phyloP scores from a whole-genome alignment of 2,329 filamentous ascomycete species.

The Fusarium sp. region DNA sequence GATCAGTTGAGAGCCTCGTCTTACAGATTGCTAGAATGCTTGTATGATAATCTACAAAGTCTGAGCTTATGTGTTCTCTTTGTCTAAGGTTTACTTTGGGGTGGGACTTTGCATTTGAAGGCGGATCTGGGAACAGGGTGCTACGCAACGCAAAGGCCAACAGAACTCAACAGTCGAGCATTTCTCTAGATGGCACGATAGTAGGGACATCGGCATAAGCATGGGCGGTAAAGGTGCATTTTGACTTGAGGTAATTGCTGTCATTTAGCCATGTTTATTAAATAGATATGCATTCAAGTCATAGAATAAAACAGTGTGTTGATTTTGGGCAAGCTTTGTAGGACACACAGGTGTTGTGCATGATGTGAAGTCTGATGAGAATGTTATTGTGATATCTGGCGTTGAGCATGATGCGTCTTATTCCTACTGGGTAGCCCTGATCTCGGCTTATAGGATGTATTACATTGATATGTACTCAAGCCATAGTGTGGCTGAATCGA shows the following conservation, averaged over 20 bases:
- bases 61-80: slow-evolving; percentile 17
- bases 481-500: not conserved
- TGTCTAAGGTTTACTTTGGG: slow-evolving; percentile 6
- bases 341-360: no score
- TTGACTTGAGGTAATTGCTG: slow-evolving; percentile 20
- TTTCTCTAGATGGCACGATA: slow-evolving; percentile 27
- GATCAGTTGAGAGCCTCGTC: slow-evolving; percentile 7
- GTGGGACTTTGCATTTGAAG: slow-evolving; percentile 19
- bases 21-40: slow-evolving; percentile 23
- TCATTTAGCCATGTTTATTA: slow-evolving; percentile 20
- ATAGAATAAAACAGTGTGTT: no score
- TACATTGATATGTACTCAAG: no score
- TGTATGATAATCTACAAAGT: slow-evolving; percentile 22
- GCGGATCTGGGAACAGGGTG: slow-evolving; percentile 18
- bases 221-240: slow-evolving; percentile 4
- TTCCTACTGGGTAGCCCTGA: no score
- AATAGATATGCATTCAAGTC: slow-evolving; percentile 10
- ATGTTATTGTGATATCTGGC: no score
- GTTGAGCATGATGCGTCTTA: no score
- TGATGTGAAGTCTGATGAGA: no score
- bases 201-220: slow-evolving; percentile 25
- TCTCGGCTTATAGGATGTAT: no score
- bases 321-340: no score
- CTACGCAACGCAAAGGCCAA: slow-evolving; percentile 32
- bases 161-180: slow-evolving; percentile 32